Base-by-base conservation (phyloP, 305 asterid species). In the Solanum hybrid region DNA sequence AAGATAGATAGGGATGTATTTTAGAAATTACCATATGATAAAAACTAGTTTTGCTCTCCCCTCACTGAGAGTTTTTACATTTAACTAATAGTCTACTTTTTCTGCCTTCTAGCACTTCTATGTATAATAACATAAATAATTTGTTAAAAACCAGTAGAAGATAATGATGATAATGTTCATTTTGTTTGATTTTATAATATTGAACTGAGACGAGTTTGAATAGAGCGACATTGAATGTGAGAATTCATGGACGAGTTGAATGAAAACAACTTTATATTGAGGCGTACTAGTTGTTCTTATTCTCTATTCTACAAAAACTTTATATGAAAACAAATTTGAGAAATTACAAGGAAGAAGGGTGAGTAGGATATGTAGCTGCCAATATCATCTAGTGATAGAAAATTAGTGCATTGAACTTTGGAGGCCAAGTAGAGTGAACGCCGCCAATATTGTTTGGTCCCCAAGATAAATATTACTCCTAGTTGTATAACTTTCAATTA, bases 71-170 rank as follows among this genome's bases (percentile, higher is more conserved):
- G 89, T 35, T 87, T 27, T 85, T 92, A 89, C 88, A 88, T 87
- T 82, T 75, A 80, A 51, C 92, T 87, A 51, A 72, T 34, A 56
- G 38, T 88, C 56, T 91, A 90, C 91, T 79, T 89, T 4, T 80
- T 90, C 56, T 26, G 29, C 26, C n/a, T 77, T 90, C 76, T 72
- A 37, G 78, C 29, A 56, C 89, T 80, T 88, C 20, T 85, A 31
- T 90, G 86, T 90, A 37, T 92, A 94, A 90, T 92, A 94, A 90
- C 69, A 91, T 93, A 90, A 94, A 89, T 77, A 79, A 69, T 90
- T 64, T 86, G 86, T 66, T 92, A 76, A 89, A 60, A 71, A 89
- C 86, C 88, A 88, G 73, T 29, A 88, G 40, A 69, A 7, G 79
- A 81, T 89, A 76, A 73, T 37, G 89, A 40, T 36, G 88, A 78